Evolutionary conservation across 371 early-diverging fungal species (phyloP).

Genomic region (Mucor plumbeus): DNA sequence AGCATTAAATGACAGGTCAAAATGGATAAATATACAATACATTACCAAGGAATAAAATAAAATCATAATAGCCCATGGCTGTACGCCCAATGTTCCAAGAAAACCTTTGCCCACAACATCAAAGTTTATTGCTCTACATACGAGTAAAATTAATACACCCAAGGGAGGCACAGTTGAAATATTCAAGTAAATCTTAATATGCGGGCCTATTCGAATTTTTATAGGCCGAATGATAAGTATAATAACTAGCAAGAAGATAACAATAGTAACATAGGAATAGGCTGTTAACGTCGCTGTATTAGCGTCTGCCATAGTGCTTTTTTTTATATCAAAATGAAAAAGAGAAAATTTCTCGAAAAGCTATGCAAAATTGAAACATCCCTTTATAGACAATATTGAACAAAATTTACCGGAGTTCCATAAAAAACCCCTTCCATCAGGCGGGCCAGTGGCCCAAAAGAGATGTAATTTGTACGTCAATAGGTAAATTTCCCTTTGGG

Average conservation of each 20-base stretch:
- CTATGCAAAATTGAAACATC: slow-evolving; percentile 1
- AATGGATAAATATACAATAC: neutral
- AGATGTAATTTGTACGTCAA: slow-evolving; percentile 6
- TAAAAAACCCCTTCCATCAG: neutral
- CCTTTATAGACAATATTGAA: neutral
- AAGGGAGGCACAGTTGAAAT: slow-evolving; percentile 73
- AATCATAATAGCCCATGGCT: slow-evolving; percentile 80
- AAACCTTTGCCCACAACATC: slow-evolving; percentile 63
- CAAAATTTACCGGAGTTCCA: neutral
- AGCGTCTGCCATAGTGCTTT: slow-evolving; percentile 17
- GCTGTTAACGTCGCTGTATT: slow-evolving; percentile 28
- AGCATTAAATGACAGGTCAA: neutral
- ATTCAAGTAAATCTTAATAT: slow-evolving; percentile 52
- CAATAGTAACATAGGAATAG: slow-evolving; percentile 61
- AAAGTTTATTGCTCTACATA: slow-evolving; percentile 56
- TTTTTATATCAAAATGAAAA: neutral
- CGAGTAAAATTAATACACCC: slow-evolving; percentile 67
- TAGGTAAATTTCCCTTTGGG: neutral
- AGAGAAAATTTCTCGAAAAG: slow-evolving; percentile 8
- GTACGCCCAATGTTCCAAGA: slow-evolving; percentile 67
- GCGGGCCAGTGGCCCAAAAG: neutral
- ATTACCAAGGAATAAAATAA: slow-evolving; percentile 74
- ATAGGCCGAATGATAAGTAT: slow-evolving; percentile 60
- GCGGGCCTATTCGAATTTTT: slow-evolving; percentile 37
- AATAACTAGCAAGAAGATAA: slow-evolving; percentile 56